A percentile compares a stretch with the other conserved stretches of the same genome.
These are phyloP conservation scores for Exophiala aquamarina DNA, from an alignment of 2,329 filamentous ascomycete species.

Conservation along the genomic window DNA sequence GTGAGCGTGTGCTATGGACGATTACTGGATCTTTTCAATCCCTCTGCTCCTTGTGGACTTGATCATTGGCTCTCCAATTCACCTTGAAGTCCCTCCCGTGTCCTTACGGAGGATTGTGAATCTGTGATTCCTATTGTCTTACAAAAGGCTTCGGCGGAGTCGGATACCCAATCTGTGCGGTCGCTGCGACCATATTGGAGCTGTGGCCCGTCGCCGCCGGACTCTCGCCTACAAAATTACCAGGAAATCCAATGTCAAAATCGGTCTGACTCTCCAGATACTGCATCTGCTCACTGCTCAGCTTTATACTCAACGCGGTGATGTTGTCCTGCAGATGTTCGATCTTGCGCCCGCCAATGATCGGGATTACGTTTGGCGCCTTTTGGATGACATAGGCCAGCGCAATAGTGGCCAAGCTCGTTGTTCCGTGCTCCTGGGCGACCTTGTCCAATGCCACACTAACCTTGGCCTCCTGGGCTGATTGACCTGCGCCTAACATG, in stretches of 20 bases:
- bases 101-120: too few relatives aligned
- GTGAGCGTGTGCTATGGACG: too few relatives aligned
- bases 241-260: constrained; percentile 60
- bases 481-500: constrained; percentile 43
- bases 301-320: constrained; percentile 50
- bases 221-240: constrained; percentile 33
- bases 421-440: constrained; percentile 7
- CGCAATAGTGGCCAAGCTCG: constrained; percentile 35
- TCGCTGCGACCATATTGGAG: background rate
- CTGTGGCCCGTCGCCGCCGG: constrained; percentile 9
- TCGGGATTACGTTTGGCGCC: constrained; percentile 53
- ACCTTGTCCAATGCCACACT: constrained; percentile 24
- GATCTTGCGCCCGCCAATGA: constrained; percentile 54
- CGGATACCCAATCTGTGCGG: constrained; percentile 5
- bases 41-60: too few relatives aligned
- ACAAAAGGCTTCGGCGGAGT: background rate
- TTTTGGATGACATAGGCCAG: constrained; percentile 55
- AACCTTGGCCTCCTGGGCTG: constrained; percentile 22
- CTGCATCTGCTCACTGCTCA: constrained; percentile 54
- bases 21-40: too few relatives aligned
- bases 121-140: too few relatives aligned
- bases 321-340: constrained; percentile 59
- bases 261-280: constrained; percentile 53
- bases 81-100: too few relatives aligned
- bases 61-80: too few relatives aligned